A percentile compares a stretch with the other conserved stretches of the same genome.
These are phyloP conservation scores for Auricularia cornea DNA, from an alignment of 768 basidiomycete genomes.

Conservation along the genomic window DNA sequence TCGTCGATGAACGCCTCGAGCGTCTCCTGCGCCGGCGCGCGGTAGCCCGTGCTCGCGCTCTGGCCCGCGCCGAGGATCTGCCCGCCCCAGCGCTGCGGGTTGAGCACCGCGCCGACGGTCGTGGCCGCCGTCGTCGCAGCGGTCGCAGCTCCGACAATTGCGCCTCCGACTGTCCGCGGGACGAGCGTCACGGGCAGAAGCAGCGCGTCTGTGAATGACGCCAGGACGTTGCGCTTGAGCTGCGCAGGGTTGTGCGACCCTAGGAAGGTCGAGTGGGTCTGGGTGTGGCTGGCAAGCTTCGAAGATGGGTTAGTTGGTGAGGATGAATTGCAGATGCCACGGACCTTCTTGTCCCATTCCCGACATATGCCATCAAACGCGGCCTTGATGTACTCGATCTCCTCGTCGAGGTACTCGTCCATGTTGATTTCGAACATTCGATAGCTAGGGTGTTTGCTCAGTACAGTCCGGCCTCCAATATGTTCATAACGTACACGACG, in stretches of 20 bases:
- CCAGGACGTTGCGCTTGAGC: slow-evolving; percentile 86
- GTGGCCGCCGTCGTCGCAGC: slow-evolving; percentile 71
- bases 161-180: slow-evolving; percentile 52
- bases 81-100: slow-evolving; percentile 79
- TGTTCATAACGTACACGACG: slow-evolving; percentile 56
- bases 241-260: slow-evolving; percentile 80
- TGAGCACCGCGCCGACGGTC: slow-evolving; percentile 81
- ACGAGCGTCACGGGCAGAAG: slow-evolving; percentile 94
- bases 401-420: slow-evolving; percentile 96
- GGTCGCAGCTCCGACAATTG: slow-evolving; percentile 57
- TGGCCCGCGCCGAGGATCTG: slow-evolving; percentile 4
- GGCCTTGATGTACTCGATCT: slow-evolving; percentile 72
- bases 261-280: slow-evolving; percentile 41
- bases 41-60: slow-evolving; percentile 5
- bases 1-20: neutral
- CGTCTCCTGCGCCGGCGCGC: slow-evolving; percentile 3
- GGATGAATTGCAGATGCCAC: slow-evolving; percentile 13
- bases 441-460: slow-evolving; percentile 19
- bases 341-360: slow-evolving; percentile 71
- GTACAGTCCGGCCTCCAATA: neutral
- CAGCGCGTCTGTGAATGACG: slow-evolving; percentile 84
- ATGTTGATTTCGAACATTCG: slow-evolving; percentile 94
- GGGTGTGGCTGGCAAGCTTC: slow-evolving; percentile 7
- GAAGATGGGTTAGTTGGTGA: neutral
- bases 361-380: slow-evolving; percentile 67